phyloP scores from a whole-genome alignment of 441 rosid genomes.

The Erysimum pusillum region DNA sequence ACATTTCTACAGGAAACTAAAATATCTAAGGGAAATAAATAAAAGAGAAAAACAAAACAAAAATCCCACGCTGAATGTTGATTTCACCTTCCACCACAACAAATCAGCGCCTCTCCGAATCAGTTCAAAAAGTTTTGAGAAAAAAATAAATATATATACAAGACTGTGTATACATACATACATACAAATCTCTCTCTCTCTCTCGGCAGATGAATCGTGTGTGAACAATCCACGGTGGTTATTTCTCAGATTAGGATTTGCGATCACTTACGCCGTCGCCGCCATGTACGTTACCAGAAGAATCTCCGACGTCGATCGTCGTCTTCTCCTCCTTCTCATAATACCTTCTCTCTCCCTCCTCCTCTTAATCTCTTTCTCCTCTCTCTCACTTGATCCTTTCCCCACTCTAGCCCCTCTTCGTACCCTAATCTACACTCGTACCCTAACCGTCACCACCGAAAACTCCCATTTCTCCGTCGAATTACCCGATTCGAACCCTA shows the following conservation, averaged over 20 bases:
- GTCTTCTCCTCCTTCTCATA: conserved; percentile 53
- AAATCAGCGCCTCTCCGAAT: conserved; percentile 34
- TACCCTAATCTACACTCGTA: conserved; percentile 40
- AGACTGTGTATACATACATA: background rate
- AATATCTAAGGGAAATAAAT: background rate
- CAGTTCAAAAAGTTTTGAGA: conserved; percentile 7
- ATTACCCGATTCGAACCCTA: background rate
- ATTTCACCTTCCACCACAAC: conserved; percentile 46
- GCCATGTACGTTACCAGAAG: conserved; percentile 47
- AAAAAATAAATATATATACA: background rate
- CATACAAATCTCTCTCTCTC: conserved; percentile 21
- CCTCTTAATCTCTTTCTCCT: conserved; percentile 50
- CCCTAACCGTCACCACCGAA: conserved; percentile 29
- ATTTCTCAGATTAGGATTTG: conserved; percentile 8
- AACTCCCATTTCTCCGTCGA: conserved; percentile 3
- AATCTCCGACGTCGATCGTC: conserved; percentile 65
- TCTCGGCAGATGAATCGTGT: conserved; percentile 8
- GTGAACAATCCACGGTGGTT: conserved; percentile 24
- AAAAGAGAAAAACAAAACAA: conserved; percentile 13
- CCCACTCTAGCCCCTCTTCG: conserved; percentile 51
- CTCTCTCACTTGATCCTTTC: conserved; percentile 44
- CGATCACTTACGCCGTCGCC: conserved; percentile 25
- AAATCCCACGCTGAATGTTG: conserved; percentile 45
- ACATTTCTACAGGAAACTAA: background rate
- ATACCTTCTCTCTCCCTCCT: conserved; percentile 54